phyloP scores from a whole-genome alignment of 306 rosid genomes.

The Casuarina cunninghamiana region DNA sequence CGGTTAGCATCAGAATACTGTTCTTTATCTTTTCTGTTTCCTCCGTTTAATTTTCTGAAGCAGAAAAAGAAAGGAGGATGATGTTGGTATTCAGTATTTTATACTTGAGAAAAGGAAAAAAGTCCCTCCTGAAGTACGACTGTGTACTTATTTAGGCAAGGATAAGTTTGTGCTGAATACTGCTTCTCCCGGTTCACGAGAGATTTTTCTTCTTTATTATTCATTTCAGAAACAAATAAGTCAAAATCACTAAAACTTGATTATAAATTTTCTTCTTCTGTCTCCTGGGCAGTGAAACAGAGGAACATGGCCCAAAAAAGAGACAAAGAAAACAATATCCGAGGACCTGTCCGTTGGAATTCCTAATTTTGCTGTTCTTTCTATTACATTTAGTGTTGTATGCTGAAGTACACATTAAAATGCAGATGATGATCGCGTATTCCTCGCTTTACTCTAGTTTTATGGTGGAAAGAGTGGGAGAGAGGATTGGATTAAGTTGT shows the following conservation, averaged over 20 bases:
- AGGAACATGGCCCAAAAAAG: background rate
- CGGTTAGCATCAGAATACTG: constrained; percentile 39
- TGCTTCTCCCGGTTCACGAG: background rate
- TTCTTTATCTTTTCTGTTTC: constrained; percentile 17
- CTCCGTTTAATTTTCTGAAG: constrained; percentile 9
- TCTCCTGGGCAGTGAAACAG: background rate
- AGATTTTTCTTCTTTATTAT: background rate
- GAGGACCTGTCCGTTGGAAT: background rate
- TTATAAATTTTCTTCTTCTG: background rate
- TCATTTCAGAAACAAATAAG: background rate
- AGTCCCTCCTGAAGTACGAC: background rate
- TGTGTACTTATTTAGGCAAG: background rate
- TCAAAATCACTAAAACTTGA: background rate
- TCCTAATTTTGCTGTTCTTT: background rate
- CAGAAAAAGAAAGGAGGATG: background rate
- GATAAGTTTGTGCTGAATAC: background rate
- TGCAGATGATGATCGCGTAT: constrained; percentile 67
- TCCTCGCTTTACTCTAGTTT: constrained; percentile 61
- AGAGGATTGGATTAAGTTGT: constrained; percentile 45
- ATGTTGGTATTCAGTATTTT: background rate
- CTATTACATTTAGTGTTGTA: background rate
- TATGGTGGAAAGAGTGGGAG: constrained; percentile 57
- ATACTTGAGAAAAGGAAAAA: background rate
- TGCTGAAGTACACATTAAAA: constrained; percentile 21
- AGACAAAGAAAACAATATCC: background rate